Conservation (phyloP, 1,139 yeast genomes). For the Hanseniaspora gamundiae region DNA sequence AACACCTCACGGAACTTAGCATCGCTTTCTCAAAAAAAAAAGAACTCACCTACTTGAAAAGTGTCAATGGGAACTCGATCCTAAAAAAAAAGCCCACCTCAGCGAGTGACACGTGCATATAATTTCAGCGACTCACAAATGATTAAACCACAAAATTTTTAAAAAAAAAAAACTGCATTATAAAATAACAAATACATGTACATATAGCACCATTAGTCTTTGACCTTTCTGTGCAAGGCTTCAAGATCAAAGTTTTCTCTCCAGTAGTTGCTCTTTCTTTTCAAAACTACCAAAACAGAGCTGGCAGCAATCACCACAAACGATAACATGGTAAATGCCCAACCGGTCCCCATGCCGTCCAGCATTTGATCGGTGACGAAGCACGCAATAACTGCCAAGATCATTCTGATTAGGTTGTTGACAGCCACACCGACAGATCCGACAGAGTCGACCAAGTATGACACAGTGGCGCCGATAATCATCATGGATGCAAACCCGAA, state of each 20-base stretch:
- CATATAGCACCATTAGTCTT: background rate
- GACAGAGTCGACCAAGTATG: conserved; percentile 71
- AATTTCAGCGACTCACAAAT: too few relatives aligned
- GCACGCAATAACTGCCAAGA: conserved; percentile 64
- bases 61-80: too few relatives aligned
- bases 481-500: conserved; percentile 81
- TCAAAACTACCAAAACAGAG: conserved; percentile 36
- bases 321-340: conserved; percentile 53
- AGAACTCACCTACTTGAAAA: too few relatives aligned
- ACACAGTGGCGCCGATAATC: conserved; percentile 68
- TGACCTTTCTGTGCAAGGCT: conserved; percentile 35
- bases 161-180: background rate
- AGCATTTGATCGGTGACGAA: conserved; percentile 63
- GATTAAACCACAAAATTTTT: too few relatives aligned
- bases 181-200: background rate
- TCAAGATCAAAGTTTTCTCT: conserved; percentile 56
- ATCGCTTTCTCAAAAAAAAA: too few relatives aligned
- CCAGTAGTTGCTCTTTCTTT: conserved; percentile 47
- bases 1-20: too few relatives aligned
- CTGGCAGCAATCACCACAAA: conserved; percentile 41
- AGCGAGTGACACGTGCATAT: too few relatives aligned
- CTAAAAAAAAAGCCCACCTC: too few relatives aligned
- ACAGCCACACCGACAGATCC: conserved; percentile 87
- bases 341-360: conserved; percentile 55
- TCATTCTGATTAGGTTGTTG: conserved; percentile 62